Conservation (phyloP, 2,329 filamentous ascomycete species). For the Nannizziopsis arthrosporioides region DNA sequence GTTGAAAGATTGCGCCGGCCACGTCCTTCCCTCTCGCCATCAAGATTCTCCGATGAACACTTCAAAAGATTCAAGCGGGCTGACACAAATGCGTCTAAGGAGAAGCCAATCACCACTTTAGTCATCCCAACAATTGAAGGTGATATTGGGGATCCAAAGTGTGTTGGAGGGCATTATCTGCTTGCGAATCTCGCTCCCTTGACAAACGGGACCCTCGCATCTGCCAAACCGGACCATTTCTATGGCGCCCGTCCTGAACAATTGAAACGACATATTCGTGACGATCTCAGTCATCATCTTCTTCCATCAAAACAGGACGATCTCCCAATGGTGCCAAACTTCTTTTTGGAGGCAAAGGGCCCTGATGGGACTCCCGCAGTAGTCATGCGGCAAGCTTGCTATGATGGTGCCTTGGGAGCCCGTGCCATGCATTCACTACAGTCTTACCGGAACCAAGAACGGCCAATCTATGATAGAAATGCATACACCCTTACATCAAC, state of each 20-base stretch:
- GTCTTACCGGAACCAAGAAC: constrained; percentile 24
- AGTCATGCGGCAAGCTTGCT: constrained; percentile 26
- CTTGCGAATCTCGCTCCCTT: constrained; percentile 31
- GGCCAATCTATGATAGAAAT: constrained; percentile 27
- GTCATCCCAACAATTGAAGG: constrained; percentile 23
- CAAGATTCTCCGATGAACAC: constrained; percentile 23
- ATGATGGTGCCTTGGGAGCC: constrained; percentile 29
- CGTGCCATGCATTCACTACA: constrained; percentile 31
- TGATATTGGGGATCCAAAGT: constrained; percentile 16
- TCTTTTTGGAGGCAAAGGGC: constrained; percentile 35
- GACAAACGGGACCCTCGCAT: constrained; percentile 19
- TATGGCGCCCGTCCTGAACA: constrained; percentile 23
- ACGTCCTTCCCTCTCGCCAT: constrained; percentile 29
- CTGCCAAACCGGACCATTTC: constrained; percentile 24
- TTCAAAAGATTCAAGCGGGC: constrained; percentile 23
- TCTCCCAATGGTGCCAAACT: constrained; percentile 15
- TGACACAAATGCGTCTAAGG: constrained; percentile 23
- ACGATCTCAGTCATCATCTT: constrained; percentile 19
- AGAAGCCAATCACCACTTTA: constrained; percentile 23
- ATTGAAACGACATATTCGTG: constrained; percentile 20
- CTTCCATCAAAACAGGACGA: constrained; percentile 19
- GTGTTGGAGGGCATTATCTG: constrained; percentile 17
- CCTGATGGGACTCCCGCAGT: constrained; percentile 24
- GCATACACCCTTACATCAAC: constrained; percentile 29
- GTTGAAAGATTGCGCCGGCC: constrained; percentile 19